Evolutionary conservation across 2,329 filamentous ascomycete genomes (phyloP).

Genomic region (Colletotrichum gigasporum): DNA sequence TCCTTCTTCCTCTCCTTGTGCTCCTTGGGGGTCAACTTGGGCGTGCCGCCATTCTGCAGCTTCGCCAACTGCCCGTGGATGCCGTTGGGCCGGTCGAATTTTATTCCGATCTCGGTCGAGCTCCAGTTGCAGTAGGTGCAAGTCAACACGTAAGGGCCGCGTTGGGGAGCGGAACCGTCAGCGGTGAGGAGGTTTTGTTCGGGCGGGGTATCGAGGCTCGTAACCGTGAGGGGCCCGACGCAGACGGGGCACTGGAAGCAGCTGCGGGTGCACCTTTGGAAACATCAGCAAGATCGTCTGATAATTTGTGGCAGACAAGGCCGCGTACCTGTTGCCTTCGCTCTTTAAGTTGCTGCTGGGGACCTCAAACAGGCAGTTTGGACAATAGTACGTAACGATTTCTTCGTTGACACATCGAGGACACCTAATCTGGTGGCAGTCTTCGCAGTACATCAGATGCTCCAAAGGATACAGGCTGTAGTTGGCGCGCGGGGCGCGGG

Average conservation of each 20-base stretch:
- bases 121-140: conserved; percentile 96
- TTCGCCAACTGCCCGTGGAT: conserved; percentile 83
- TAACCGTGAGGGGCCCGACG: conserved; percentile 80
- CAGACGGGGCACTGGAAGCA: conserved; percentile 97
- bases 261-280: conserved; percentile 82
- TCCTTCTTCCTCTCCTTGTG: conserved; percentile 62
- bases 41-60: conserved; percentile 69
- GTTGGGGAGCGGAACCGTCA: conserved; percentile 48
- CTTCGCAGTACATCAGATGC: conserved; percentile 94
- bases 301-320: neutral
- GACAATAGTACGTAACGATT: conserved; percentile 94
- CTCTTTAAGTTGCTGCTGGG: conserved; percentile 91
- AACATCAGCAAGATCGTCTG: conserved; percentile 13
- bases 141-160: conserved; percentile 76
- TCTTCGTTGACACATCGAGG: conserved; percentile 92
- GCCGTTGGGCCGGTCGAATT: conserved; percentile 88
- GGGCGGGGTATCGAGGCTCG: conserved; percentile 69
- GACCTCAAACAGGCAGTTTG: conserved; percentile 94
- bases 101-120: conserved; percentile 86
- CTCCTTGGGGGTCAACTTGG: conserved; percentile 60
- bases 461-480: conserved; percentile 95
- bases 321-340: conserved; percentile 85
- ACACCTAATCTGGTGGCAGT: conserved; percentile 96
- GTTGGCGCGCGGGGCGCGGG: conserved; percentile 83
- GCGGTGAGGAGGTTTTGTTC: conserved; percentile 54